A percentile compares a stretch with the other conserved stretches of the same genome.
Conservation (phyloP, 1,284 basidiomycete genomes). For the Trichosporon sp. region DNA sequence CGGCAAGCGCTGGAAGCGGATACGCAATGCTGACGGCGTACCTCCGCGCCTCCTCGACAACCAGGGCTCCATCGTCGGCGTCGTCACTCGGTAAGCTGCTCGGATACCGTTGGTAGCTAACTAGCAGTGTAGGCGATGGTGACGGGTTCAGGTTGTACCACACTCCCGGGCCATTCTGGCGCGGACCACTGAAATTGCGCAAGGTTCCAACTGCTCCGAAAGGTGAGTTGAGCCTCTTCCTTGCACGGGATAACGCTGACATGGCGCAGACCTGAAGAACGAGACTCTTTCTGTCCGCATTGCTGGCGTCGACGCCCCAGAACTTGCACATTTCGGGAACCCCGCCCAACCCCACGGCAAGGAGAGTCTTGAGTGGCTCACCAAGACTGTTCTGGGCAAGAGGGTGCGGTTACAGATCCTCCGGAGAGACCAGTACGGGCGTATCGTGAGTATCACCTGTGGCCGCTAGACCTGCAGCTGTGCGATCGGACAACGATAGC, state of each 20-base stretch:
- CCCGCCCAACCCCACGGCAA: constrained; percentile 69
- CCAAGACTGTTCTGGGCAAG: constrained; percentile 61
- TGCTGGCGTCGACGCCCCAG: constrained; percentile 86
- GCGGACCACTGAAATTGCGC: constrained; percentile 70
- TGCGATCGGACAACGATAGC: neutral
- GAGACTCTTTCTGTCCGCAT: constrained; percentile 81
- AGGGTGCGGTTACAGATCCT: constrained; percentile 63
- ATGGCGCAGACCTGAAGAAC: constrained; percentile 66
- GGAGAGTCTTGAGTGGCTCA: constrained; percentile 75
- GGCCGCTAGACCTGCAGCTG: no score
- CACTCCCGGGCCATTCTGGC: constrained; percentile 73
- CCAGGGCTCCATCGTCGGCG: constrained; percentile 68
- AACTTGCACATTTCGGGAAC: constrained; percentile 77
- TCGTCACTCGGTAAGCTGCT: constrained; percentile 67
- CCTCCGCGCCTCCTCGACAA: constrained; percentile 64
- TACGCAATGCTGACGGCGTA: constrained; percentile 67
- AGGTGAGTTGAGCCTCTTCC: constrained; percentile 59
- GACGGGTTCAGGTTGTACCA: constrained; percentile 71
- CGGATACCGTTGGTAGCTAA: constrained; percentile 18
- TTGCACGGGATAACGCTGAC: neutral
- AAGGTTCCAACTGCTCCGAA: constrained; percentile 64
- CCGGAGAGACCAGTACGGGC: constrained; percentile 75
- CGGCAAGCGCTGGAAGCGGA: constrained; percentile 59
- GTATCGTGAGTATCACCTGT: constrained; percentile 64
- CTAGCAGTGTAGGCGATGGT: constrained; percentile 72